Percentiles rank a stretch among this genome's conserved stretches.
Conservation (phyloP, 805 yeast species). For the Tetrapisispora fleetii region DNA sequence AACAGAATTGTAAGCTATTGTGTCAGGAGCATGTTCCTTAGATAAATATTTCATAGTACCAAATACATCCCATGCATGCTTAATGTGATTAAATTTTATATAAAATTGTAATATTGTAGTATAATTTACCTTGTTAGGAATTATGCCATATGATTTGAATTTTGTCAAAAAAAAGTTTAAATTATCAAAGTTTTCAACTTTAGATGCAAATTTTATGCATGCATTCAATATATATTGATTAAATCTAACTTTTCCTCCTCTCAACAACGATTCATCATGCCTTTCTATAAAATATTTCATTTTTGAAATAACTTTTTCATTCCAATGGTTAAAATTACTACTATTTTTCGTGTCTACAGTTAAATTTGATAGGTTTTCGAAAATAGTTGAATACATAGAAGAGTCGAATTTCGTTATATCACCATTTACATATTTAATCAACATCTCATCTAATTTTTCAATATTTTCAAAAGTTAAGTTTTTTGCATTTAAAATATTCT, state of each 20-base stretch:
- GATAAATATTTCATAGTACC: constrained; percentile 80
- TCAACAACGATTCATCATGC: constrained; percentile 8
- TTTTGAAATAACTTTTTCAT: constrained; percentile 9
- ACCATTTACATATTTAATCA: constrained; percentile 10
- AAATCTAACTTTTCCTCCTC: constrained; percentile 4
- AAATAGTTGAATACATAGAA: constrained; percentile 20
- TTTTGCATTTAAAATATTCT: constrained; percentile 6
- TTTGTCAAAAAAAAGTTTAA: constrained; percentile 21
- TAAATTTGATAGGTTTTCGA: constrained; percentile 9
- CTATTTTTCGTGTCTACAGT: constrained; percentile 6
- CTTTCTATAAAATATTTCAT: constrained; percentile 16
- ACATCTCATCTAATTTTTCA: constrained; percentile 19
- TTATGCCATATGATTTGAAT: constrained; percentile 18
- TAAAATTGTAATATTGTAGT: constrained; percentile 25
- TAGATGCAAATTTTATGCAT: constrained; percentile 20
- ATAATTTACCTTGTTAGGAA: constrained; percentile 22
- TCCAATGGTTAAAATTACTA: neutral
- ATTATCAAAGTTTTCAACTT: constrained; percentile 10
- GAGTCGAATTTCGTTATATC: constrained; percentile 8
- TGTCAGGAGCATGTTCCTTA: constrained; percentile 53
- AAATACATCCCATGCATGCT: constrained; percentile 62
- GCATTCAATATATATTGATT: constrained; percentile 16
- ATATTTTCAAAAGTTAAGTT: constrained; percentile 18
- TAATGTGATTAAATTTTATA: constrained; percentile 6
- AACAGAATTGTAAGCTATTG: constrained; percentile 59